Percentiles rank a stretch among this genome's conserved stretches.
Conservation (phyloP, 345 rosid species). For the Turritis glabra region DNA sequence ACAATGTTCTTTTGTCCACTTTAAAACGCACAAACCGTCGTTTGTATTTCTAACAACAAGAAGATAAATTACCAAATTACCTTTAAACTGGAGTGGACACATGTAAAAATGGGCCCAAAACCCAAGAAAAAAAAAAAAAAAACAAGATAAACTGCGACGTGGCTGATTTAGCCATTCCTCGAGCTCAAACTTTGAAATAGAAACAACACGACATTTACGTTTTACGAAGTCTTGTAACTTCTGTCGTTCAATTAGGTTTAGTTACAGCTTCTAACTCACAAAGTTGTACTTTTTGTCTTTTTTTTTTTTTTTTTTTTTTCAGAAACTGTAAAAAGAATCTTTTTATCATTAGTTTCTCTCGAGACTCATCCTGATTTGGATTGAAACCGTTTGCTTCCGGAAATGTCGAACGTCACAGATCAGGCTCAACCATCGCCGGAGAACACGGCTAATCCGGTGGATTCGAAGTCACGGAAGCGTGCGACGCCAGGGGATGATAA, state of each 20-base stretch:
- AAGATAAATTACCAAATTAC: not conserved
- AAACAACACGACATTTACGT: not conserved
- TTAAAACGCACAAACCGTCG: too few species aligned
- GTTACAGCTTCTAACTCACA: not conserved
- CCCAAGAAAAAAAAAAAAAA: not conserved
- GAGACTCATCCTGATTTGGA: not conserved
- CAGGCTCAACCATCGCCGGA: constrained; percentile 16
- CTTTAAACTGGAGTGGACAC: not conserved
- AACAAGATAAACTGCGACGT: not conserved
- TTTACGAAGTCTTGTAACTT: not conserved
- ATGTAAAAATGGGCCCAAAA: not conserved
- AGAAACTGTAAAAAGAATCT: not conserved
- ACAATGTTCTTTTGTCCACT: too few species aligned
- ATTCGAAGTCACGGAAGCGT: constrained; percentile 31
- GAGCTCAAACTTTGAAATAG: not conserved
- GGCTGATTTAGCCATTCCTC: not conserved
- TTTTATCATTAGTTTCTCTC: not conserved
- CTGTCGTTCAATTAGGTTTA: not conserved
- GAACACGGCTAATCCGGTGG: constrained; percentile 2
- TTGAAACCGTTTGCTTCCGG: not conserved
- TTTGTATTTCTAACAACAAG: not conserved
- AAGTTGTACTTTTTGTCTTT: not conserved
- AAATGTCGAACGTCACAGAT: constrained; percentile 23
- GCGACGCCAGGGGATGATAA: constrained; percentile 33
- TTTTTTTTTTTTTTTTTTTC: too few species aligned